These are phyloP conservation scores for Eucommia ulmoides DNA, from an alignment of 257 asterid genomes.

Conservation along the genomic window DNA sequence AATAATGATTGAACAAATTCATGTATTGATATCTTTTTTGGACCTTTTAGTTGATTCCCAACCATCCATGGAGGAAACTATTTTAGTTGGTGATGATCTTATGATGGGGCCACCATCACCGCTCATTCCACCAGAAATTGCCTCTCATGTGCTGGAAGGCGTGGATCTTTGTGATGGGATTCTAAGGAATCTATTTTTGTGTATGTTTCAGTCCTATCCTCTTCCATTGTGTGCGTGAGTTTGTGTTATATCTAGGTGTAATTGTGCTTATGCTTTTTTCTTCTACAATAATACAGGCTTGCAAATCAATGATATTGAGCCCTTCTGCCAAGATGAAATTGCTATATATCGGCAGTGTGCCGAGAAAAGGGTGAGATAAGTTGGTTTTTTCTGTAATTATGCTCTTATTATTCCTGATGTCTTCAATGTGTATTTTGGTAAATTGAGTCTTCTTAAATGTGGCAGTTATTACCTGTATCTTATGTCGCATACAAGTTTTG, in stretches of 20 bases:
- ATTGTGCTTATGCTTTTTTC: constrained; percentile 15
- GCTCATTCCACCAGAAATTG: constrained; percentile 85
- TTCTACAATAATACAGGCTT: constrained; percentile 21
- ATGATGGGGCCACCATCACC: constrained; percentile 98
- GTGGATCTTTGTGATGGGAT: constrained; percentile 84
- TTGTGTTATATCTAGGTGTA: constrained; percentile 1
- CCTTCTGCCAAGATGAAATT: constrained; percentile 49
- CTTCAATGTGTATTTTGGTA: not conserved
- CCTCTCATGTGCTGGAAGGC: constrained; percentile 89
- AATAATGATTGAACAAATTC: too few relatives aligned
- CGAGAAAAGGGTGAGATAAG: constrained; percentile 36
- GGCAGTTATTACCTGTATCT: not conserved
- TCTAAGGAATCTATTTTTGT: constrained; percentile 73
- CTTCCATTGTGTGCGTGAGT: not conserved
- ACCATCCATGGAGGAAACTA: constrained; percentile 90
- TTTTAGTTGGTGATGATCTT: constrained; percentile 94
- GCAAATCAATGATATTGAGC: constrained; percentile 91
- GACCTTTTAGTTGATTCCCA: constrained; percentile 61
- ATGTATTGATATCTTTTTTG: constrained; percentile 7
- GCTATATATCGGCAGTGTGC: constrained; percentile 32
- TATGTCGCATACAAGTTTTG: not conserved
- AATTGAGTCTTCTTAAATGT: not conserved
- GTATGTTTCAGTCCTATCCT: constrained; percentile 22
- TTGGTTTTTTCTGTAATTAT: constrained; percentile 3
- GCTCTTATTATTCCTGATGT: not conserved